Evolutionary conservation across 495 filamentous ascomycete genomes (phyloP), one percentile per base, ranked within the genome.

Genomic region (Cudoniella acicularis): DNA sequence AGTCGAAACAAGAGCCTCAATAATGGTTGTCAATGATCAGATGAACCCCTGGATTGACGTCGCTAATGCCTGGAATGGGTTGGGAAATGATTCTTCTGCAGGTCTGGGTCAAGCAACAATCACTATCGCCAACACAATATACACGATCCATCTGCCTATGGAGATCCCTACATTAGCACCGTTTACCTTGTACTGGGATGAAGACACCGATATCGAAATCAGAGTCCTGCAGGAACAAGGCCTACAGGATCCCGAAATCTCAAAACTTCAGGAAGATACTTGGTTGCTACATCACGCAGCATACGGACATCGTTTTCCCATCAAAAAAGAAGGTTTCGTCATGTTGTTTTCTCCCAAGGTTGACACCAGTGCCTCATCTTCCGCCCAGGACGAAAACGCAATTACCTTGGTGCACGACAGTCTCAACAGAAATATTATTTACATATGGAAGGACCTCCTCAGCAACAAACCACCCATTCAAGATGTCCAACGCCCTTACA

Each of bases 21-120:
- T 84, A 10, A 67, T 79, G 10, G 64, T 75, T 17, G 86, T 87
- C 1, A 70, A 75, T 10, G 77, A 75, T 36, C 77, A 81, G 61
- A 74, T 84, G 53, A 81, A 88, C 63, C 88, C 89, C 0, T 95
- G 87, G 86, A 61, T 70, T n/a, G 65, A 73, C 10, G 67, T 90
- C 46, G 85, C 88, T 2, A 67, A 72, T 26, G 74, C 69, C 11
- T 89, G 85, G 85, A 60, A 63, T 6, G 43, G 16, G 16, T 21
- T 18, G 10, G 17, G 3, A 1, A 9, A 21, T 1, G n/a, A 3
- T 11, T 20, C 20, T 1, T 21, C 20, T n/a, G 48, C 25, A 8
- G 36, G 36, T 24, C 2, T 52, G 10, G 4, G 13, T 4, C 25
- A 48, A 46, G 50, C 41, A n/a, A 62, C 10, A 22, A 52, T 63